Conservation (phyloP, 2,329 filamentous ascomycete species). For the Rutstroemia sp. region DNA sequence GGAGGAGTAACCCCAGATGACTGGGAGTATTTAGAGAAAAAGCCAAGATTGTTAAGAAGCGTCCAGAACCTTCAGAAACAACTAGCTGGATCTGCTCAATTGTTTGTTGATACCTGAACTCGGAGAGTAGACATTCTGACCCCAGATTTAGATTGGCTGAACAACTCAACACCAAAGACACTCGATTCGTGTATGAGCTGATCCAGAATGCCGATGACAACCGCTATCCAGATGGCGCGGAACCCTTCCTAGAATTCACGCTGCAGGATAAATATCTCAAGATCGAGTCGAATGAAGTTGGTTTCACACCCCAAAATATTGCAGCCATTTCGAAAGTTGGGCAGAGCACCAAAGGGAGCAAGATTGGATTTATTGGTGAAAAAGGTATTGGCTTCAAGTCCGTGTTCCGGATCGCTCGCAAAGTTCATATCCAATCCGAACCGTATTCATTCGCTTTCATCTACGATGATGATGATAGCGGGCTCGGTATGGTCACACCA, state of each 20-base stretch:
- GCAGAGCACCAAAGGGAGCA: slow-evolving; percentile 29
- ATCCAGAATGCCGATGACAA: slow-evolving; percentile 39
- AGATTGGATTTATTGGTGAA: slow-evolving; percentile 29
- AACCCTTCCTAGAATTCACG: slow-evolving; percentile 19
- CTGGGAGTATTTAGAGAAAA: too few relatives aligned
- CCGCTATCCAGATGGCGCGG: slow-evolving; percentile 20
- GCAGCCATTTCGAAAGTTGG: slow-evolving; percentile 33
- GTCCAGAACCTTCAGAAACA: too few relatives aligned
- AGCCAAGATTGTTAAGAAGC: too few relatives aligned
- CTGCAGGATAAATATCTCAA: slow-evolving; percentile 27
- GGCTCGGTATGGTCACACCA: not conserved
- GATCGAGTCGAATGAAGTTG: slow-evolving; percentile 32
- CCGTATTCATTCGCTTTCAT: not conserved
- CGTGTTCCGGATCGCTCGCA: slow-evolving; percentile 29
- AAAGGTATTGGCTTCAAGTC: slow-evolving; percentile 34
- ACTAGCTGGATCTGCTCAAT: too few relatives aligned
- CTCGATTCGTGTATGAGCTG: slow-evolving; percentile 15
- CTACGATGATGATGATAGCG: not conserved
- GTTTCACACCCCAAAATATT: slow-evolving; percentile 32
- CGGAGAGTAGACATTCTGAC: too few relatives aligned
- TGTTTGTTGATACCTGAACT: too few relatives aligned
- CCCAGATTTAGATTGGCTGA: slow-evolving; percentile 30
- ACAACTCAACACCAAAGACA: slow-evolving; percentile 36
- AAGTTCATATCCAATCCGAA: slow-evolving; percentile 35
- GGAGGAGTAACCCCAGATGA: too few relatives aligned